These are phyloP conservation scores for Asparagopsis taxiformis DNA, from an alignment of 31 red algal species.

Conservation along the genomic window DNA sequence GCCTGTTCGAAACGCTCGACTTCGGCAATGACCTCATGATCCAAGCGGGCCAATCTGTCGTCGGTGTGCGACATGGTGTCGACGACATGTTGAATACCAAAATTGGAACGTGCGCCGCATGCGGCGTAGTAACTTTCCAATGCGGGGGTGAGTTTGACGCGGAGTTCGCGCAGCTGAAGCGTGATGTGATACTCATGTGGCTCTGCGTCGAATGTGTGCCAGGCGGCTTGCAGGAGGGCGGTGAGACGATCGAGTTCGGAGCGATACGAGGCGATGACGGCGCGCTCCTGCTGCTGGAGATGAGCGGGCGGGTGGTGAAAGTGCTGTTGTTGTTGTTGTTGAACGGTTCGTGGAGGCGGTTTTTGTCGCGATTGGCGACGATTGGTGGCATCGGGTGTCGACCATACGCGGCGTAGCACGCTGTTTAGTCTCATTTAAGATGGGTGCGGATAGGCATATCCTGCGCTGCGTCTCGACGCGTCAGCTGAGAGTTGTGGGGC, in stretches of 20 bases:
- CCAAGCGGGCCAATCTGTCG: slow-evolving; percentile 3
- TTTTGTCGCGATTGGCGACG: neutral
- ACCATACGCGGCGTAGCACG: no score
- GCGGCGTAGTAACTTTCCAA: slow-evolving; percentile 26
- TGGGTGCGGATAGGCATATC: no score
- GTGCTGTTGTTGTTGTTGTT: neutral
- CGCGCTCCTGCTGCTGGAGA: slow-evolving; percentile 18
- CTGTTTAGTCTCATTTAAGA: no score
- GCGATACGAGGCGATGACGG: slow-evolving; percentile 35
- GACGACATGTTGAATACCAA: neutral
- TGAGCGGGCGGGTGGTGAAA: neutral
- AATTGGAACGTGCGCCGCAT: neutral
- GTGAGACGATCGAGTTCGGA: neutral
- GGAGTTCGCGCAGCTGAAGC: neutral
- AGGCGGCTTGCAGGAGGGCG: neutral
- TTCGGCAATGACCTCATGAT: slow-evolving; percentile 14
- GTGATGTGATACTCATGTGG: neutral
- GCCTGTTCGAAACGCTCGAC: slow-evolving; percentile 17
- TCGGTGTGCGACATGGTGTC: slow-evolving; percentile 7
- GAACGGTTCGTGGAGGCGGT: neutral
- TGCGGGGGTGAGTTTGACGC: neutral
- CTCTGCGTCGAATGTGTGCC: slow-evolving; percentile 16
- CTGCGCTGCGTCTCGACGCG: no score
- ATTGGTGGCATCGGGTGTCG: no score
- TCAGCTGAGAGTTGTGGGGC: no score